These are phyloP conservation scores for Penicillium salamii DNA, from an alignment of 495 filamentous ascomycete species.

Conservation along the genomic window DNA sequence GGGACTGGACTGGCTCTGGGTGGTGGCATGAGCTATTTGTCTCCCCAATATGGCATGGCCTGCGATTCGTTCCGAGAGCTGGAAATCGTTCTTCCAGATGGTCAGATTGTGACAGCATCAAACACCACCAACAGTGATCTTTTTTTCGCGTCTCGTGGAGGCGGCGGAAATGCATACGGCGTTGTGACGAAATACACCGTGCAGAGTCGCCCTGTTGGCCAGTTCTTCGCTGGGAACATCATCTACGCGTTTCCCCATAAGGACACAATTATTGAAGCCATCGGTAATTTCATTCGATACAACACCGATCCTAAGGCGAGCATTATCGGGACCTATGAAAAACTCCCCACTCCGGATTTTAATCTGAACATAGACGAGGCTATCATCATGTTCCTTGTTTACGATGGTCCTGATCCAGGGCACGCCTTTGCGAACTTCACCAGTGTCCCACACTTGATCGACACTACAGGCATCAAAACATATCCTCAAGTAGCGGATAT, in stretches of 20 bases:
- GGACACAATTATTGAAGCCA: slow-evolving; percentile 23
- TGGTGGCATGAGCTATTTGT: slow-evolving; percentile 35
- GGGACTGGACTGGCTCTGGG: slow-evolving; percentile 33
- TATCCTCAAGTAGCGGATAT: slow-evolving; percentile 32
- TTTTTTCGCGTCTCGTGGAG: slow-evolving; percentile 56
- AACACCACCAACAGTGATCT: slow-evolving; percentile 51
- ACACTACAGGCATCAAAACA: slow-evolving; percentile 24
- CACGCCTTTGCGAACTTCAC: slow-evolving; percentile 30
- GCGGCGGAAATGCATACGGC: slow-evolving; percentile 49
- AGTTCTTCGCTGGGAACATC: slow-evolving; percentile 31
- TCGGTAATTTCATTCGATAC: slow-evolving; percentile 29
- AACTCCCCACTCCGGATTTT: slow-evolving; percentile 21
- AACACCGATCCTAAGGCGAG: slow-evolving; percentile 33
- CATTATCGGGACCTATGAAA: slow-evolving; percentile 33
- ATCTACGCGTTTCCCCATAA: slow-evolving; percentile 26
- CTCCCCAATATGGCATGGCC: slow-evolving; percentile 36
- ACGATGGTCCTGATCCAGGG: slow-evolving; percentile 31
- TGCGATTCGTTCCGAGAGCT: slow-evolving; percentile 33
- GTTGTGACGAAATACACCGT: slow-evolving; percentile 40
- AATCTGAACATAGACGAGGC: slow-evolving; percentile 28
- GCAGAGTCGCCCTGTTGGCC: slow-evolving; percentile 22
- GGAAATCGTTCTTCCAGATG: slow-evolving; percentile 52
- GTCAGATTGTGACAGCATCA: slow-evolving; percentile 46
- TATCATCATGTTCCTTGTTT: slow-evolving; percentile 37
- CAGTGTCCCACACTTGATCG: slow-evolving; percentile 21